Evolutionary conservation across 2,329 filamentous ascomycete genomes (phyloP), one percentile per base, ranked within the genome.

Genomic region (Sclerotinia nivalis): DNA sequence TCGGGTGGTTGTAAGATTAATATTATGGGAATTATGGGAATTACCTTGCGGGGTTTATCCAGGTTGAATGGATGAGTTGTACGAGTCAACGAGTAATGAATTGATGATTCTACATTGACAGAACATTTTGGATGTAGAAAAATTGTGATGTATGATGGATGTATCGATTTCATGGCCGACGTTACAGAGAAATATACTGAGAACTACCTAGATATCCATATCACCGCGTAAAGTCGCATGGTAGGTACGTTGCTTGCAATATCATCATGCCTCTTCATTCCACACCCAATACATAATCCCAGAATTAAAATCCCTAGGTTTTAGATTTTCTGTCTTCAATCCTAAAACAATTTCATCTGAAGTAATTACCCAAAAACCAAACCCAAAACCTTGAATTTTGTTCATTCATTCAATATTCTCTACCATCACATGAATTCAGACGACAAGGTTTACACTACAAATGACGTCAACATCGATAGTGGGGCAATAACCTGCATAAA

Each of bases 381-480:
- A 31, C 1, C 43, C 9, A 13, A 47, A 47, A 47, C 28, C 58
- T 15, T 31, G 58, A n/a, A 61, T n/a, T n/a, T 10, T 13, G 9
- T 4, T 31, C n/a, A 18, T 62, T 43, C 37, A 47, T 54, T 22
- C 13, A 25, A 56, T 22, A 10, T n/a, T 50, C 20, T 49, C 15
- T 22, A 9, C 18, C 47, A 50, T 59, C 20, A 4, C 56, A 59
- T 15, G 22, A 59, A 43, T 45, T 28, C 56, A 43, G 15, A 59
- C 56, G 56, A 59, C 45, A 40, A 43, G 34, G 13, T 25, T 15
- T 37, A 56, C 50, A 8, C 3, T 6, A 13, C 9, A 12, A 28
- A 40, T 64, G 61, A 64, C 61, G 61, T 64, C 61, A 64, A 25
- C 34, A 5, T 40, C 5, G 5, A 52, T 28, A 13, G 47, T 52